phyloP scores from a whole-genome alignment of 441 rosid genomes.

The Breynia disticha region DNA sequence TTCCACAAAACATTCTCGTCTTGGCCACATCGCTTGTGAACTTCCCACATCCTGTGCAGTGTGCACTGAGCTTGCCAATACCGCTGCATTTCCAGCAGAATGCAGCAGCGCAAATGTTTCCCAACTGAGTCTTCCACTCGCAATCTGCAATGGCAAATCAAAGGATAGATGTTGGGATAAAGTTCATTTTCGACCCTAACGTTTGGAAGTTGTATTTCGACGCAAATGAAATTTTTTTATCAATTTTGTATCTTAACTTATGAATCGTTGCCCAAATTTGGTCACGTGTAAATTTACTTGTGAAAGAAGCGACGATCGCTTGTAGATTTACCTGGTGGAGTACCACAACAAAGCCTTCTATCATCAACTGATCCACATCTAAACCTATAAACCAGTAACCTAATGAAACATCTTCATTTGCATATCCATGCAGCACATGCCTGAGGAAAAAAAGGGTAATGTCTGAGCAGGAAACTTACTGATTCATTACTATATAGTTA shows the following conservation, averaged over 20 bases:
- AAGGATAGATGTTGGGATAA: not conserved
- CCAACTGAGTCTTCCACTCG: slow-evolving; percentile 91
- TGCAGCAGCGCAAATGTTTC: slow-evolving; percentile 76
- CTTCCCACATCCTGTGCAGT: slow-evolving; percentile 77
- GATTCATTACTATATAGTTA: slow-evolving; percentile 77
- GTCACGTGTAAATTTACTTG: too few species aligned
- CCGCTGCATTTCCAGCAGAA: slow-evolving; percentile 93
- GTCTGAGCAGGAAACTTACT: too few species aligned
- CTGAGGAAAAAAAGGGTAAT: slow-evolving; percentile 37
- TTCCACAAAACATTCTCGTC: slow-evolving; percentile 72
- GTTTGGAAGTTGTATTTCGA: not conserved
- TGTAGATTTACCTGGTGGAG: slow-evolving; percentile 69
- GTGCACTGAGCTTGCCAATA: slow-evolving; percentile 72
- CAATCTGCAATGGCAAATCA: slow-evolving; percentile 41
- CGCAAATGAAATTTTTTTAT: too few species aligned
- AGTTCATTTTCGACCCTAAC: not conserved
- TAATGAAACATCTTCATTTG: slow-evolving; percentile 92
- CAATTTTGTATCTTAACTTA: not conserved
- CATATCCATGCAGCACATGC: slow-evolving; percentile 92
- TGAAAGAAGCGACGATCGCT: not conserved
- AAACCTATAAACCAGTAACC: slow-evolving; percentile 98
- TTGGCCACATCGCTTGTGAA: slow-evolving; percentile 78
- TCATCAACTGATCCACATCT: slow-evolving; percentile 88
- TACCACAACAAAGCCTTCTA: slow-evolving; percentile 90
- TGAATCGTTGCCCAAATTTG: not conserved